Evolutionary conservation across 2,329 filamentous ascomycete species (phyloP).

Genomic region (Paradendryphiella salina): DNA sequence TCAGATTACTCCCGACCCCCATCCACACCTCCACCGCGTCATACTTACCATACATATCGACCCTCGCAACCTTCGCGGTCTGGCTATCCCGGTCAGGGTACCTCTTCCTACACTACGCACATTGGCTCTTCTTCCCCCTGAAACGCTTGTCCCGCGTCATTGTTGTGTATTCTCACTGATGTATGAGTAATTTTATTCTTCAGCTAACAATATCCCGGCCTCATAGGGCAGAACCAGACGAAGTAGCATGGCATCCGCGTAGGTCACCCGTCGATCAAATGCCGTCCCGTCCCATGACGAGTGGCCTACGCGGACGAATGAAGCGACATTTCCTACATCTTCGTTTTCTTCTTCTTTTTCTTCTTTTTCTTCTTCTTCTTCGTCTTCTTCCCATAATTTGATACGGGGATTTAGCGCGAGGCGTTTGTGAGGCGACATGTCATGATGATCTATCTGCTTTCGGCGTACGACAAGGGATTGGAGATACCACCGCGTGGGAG

Average conservation of each 20-base stretch:
- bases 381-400: conserved; percentile 7
- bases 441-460: conserved; percentile 18
- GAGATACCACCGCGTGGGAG: conserved; percentile 26
- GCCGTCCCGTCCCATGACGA: neutral
- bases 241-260: conserved; percentile 4
- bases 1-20: conserved; percentile 29
- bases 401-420: conserved; percentile 25
- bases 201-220: conserved; percentile 28
- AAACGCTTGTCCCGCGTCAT: conserved; percentile 15
- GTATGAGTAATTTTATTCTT: conserved; percentile 19
- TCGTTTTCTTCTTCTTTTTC: conserved; percentile 2
- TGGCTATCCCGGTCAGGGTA: conserved; percentile 31
- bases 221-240: conserved; percentile 24
- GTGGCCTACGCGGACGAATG: neutral
- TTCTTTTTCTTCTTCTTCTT: conserved; percentile 6
- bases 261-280: neutral
- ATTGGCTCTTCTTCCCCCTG: conserved; percentile 35
- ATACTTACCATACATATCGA: conserved; percentile 24
- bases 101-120: conserved; percentile 32
- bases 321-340: conserved; percentile 7
- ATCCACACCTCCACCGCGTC: conserved; percentile 24
- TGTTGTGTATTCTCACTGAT: conserved; percentile 18
- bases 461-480: conserved; percentile 15
- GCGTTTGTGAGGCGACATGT: conserved; percentile 21
- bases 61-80: conserved; percentile 30